Percentiles rank a stretch among this genome's conserved stretches.
Conservation (phyloP, 179 eudicot genomes). For the Carnegiea gigantea region DNA sequence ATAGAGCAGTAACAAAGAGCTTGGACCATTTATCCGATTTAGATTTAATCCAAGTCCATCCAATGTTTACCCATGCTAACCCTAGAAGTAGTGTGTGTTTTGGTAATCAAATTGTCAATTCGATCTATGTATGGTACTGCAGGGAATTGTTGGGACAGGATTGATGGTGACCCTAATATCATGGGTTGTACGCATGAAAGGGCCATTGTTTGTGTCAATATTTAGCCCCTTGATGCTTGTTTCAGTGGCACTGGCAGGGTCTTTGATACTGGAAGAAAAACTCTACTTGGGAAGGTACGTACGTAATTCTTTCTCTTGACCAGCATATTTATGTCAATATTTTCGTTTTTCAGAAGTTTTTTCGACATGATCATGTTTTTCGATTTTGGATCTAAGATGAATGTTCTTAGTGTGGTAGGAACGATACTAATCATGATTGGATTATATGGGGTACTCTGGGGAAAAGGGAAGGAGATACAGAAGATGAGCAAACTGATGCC, state of each 20-base stretch:
- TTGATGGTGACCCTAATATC: slow-evolving; percentile 25
- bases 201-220: slow-evolving; percentile 57
- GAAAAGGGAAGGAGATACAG: slow-evolving; percentile 52
- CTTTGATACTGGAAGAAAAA: slow-evolving; percentile 46
- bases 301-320: not conserved
- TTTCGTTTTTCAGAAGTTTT: not conserved
- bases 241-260: slow-evolving; percentile 47
- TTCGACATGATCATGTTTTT: not conserved
- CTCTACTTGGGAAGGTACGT: slow-evolving; percentile 60
- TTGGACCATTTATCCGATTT: no score
- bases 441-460: slow-evolving; percentile 72
- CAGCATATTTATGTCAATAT: not conserved
- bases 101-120: no score
- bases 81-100: no score
- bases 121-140: not conserved
- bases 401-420: slow-evolving; percentile 50
- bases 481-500: slow-evolving; percentile 28
- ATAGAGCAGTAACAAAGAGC: no score
- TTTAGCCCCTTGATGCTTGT: slow-evolving; percentile 57
- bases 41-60: no score
- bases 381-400: not conserved
- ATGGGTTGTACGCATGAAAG: slow-evolving; percentile 50
- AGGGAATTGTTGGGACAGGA: slow-evolving; percentile 53
- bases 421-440: slow-evolving; percentile 50
- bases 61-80: no score